phyloP scores from a whole-genome alignment of 202 grass and related monocot species.

The Musa balbisiana region DNA sequence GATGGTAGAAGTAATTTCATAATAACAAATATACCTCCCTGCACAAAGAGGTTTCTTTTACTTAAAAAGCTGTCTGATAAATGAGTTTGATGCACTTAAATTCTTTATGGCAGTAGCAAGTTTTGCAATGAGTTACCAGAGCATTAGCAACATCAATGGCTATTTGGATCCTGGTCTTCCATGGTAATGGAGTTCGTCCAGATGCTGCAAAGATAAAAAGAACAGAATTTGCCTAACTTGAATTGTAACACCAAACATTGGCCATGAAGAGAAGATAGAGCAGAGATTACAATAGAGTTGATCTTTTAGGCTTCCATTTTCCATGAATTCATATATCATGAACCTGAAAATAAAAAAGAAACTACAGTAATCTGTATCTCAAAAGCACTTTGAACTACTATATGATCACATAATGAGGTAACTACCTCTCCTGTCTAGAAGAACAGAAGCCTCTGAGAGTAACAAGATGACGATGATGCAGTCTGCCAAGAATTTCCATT shows the following conservation, averaged over 20 bases:
- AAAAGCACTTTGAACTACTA: background rate
- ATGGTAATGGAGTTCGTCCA: constrained; percentile 49
- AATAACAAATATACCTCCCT: background rate
- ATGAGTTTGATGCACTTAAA: background rate
- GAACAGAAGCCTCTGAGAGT: constrained; percentile 79
- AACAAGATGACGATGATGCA: constrained; percentile 92
- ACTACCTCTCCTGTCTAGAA: constrained; percentile 66
- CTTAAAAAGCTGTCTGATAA: background rate
- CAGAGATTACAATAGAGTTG: constrained; percentile 74
- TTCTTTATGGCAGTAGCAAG: background rate
- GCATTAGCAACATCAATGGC: constrained; percentile 94
- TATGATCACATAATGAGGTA: background rate
- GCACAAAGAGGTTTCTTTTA: background rate
- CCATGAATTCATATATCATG: constrained; percentile 87
- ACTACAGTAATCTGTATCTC: constrained; percentile 15
- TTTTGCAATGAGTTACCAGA: constrained; percentile 41
- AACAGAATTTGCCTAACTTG: constrained; percentile 23
- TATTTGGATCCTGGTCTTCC: constrained; percentile 92
- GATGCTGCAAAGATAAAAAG: constrained; percentile 44
- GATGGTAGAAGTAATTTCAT: background rate
- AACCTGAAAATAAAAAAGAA: constrained; percentile 40
- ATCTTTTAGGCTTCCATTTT: constrained; percentile 92
- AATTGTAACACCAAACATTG: constrained; percentile 16
- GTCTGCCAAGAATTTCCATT: constrained; percentile 80
- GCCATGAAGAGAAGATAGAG: constrained; percentile 28